These are phyloP conservation scores for Thuja plicata DNA, from an alignment of 83 land plant genomes.

Conservation along the genomic window DNA sequence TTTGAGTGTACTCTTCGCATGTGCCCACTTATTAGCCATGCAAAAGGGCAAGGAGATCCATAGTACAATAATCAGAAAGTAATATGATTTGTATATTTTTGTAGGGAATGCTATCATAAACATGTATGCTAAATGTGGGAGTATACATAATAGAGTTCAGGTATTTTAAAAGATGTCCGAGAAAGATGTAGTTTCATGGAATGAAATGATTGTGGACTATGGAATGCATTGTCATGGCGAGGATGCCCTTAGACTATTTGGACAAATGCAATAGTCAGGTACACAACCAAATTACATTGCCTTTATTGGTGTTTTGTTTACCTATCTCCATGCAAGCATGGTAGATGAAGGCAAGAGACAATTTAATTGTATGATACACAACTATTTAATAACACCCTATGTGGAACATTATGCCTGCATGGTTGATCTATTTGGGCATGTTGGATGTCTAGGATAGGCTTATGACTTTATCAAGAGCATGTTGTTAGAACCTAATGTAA, in stretches of 20 bases:
- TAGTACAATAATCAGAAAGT: conserved; percentile 17
- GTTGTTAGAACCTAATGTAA: conserved; percentile 36
- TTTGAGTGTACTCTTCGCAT: conserved; percentile 27
- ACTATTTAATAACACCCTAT: conserved; percentile 32
- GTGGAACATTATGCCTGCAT: conserved; percentile 55
- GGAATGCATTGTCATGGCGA: conserved; percentile 51
- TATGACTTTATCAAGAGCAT: conserved; percentile 31
- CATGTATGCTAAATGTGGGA: conserved; percentile 59
- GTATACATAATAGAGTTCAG: conserved; percentile 23
- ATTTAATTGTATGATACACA: conserved; percentile 32
- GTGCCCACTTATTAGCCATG: conserved; percentile 18
- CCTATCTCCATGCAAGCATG: conserved; percentile 51
- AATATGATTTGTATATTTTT: conserved; percentile 14
- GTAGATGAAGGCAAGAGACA: conserved; percentile 46
- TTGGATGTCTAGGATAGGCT: conserved; percentile 29
- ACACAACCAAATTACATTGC: conserved; percentile 40
- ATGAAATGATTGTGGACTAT: conserved; percentile 42
- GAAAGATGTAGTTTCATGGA: conserved; percentile 52
- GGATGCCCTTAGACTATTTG: conserved; percentile 35
- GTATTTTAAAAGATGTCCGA: conserved; percentile 29
- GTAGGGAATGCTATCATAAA: conserved; percentile 40
- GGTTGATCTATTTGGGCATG: conserved; percentile 50
- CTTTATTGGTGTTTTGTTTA: conserved; percentile 35
- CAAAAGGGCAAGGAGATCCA: conserved; percentile 42
- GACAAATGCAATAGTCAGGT: conserved; percentile 30